Evolutionary conservation across 768 basidiomycete species (phyloP).

Genomic region (Boletus sensibilis): DNA sequence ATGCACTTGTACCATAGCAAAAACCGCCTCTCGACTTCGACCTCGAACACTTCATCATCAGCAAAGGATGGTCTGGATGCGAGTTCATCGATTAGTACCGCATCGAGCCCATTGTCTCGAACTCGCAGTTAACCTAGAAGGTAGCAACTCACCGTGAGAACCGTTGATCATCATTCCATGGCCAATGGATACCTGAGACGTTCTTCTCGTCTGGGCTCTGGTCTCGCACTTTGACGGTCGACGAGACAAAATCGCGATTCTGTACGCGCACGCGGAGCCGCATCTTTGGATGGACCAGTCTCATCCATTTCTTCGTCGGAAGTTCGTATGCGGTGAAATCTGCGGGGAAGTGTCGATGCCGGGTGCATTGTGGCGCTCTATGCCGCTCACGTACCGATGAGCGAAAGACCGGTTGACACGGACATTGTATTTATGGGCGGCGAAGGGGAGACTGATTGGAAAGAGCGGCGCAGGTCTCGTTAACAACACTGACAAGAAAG

Average conservation of each 20-base stretch:
- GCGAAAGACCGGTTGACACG: conserved; percentile 11
- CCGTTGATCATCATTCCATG: conserved; percentile 10
- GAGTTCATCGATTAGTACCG: neutral
- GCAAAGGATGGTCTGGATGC: conserved; percentile 13
- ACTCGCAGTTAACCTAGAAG: neutral
- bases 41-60: conserved; percentile 19
- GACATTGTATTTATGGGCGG: conserved; percentile 1
- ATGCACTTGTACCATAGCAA: conserved; percentile 25
- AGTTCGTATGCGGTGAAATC: conserved; percentile 27
- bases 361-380: neutral
- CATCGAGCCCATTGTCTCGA: neutral
- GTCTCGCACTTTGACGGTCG: conserved; percentile 8
- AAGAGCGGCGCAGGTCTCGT: neutral
- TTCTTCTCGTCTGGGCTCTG: neutral
- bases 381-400: conserved; percentile 15
- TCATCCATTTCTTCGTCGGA: conserved; percentile 21
- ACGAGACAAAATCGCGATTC: conserved; percentile 16
- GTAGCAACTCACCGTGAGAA: conserved; percentile 16
- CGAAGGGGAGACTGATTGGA: neutral
- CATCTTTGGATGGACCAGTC: conserved; percentile 20
- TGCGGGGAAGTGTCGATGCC: neutral
- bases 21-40: conserved; percentile 21
- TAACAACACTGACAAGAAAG: neutral
- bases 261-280: conserved; percentile 20
- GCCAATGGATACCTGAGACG: conserved; percentile 8